phyloP scores from a whole-genome alignment of 306 rosid genomes.

The Dalbergia cultrata region DNA sequence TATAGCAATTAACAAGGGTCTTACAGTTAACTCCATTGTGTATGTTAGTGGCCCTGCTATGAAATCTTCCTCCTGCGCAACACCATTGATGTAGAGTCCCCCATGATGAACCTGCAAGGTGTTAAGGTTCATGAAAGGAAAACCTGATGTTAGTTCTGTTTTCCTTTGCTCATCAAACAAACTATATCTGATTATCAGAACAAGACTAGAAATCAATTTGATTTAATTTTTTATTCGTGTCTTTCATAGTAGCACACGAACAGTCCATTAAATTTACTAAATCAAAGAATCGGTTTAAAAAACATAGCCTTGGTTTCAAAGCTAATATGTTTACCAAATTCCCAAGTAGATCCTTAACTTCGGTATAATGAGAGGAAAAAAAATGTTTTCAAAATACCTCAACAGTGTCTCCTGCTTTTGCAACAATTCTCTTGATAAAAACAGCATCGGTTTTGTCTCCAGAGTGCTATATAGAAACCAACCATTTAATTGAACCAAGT shows the following conservation, averaged over 20 bases:
- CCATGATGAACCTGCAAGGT: constrained; percentile 69
- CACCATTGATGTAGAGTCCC: constrained; percentile 77
- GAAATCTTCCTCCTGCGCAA: constrained; percentile 70
- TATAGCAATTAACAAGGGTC: constrained; percentile 34
- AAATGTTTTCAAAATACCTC: constrained; percentile 56
- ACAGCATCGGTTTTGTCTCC: constrained; percentile 57
- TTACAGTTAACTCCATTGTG: constrained; percentile 59
- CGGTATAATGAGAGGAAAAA: background rate
- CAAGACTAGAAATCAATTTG: background rate
- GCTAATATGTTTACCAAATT: constrained; percentile 11
- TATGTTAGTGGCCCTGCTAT: constrained; percentile 69
- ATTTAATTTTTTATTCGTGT: background rate
- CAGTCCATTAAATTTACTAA: background rate
- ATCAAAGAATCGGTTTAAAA: background rate
- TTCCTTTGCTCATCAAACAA: constrained; percentile 6
- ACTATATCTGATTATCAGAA: background rate
- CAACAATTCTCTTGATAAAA: constrained; percentile 90
- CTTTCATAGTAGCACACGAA: background rate
- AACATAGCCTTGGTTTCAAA: constrained; percentile 2
- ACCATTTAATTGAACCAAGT: constrained; percentile 35
- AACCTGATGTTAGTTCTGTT: constrained; percentile 24
- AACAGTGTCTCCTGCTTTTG: constrained; percentile 82
- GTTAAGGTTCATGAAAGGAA: constrained; percentile 30
- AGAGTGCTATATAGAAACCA: constrained; percentile 60
- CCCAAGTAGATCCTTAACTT: constrained; percentile 5